A percentile compares a stretch with the other conserved stretches of the same genome.
These are phyloP conservation scores for Acorus calamus DNA, from an alignment of 106 monocot species.

Conservation along the genomic window DNA sequence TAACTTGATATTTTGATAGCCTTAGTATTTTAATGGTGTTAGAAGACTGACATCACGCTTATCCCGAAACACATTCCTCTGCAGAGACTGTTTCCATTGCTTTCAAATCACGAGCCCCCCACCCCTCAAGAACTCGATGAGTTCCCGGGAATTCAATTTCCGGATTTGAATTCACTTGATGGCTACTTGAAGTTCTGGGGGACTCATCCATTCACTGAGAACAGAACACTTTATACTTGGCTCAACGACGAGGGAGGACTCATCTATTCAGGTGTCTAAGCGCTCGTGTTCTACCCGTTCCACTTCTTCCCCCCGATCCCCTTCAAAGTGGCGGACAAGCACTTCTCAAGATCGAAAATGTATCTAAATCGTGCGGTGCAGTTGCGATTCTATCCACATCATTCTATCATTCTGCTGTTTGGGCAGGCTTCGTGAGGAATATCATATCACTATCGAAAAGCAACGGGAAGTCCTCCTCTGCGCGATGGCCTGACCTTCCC, in stretches of 20 bases:
- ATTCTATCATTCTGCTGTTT: constrained; percentile 47
- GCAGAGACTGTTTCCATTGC: constrained; percentile 44
- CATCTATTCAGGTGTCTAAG: constrained; percentile 38
- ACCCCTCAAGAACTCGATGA: constrained; percentile 27
- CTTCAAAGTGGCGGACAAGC: constrained; percentile 40
- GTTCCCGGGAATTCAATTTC: constrained; percentile 29
- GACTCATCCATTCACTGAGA: constrained; percentile 22
- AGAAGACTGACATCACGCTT: neutral
- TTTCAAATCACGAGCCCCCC: constrained; percentile 4
- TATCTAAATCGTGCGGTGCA: constrained; percentile 27
- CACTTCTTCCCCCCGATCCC: constrained; percentile 46
- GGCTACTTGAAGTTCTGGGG: constrained; percentile 41
- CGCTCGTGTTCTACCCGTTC: constrained; percentile 39
- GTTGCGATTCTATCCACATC: constrained; percentile 47
- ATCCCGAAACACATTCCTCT: neutral
- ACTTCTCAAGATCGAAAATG: constrained; percentile 38
- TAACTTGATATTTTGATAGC: too few relatives aligned
- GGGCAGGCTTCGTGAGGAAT: constrained; percentile 36
- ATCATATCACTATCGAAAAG: constrained; percentile 19
- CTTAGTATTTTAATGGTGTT: too few relatives aligned
- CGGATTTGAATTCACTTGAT: constrained; percentile 31
- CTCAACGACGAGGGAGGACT: constrained; percentile 37
- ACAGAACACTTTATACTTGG: constrained; percentile 31
- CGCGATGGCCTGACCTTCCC: constrained; percentile 38
- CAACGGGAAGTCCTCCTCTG: constrained; percentile 16